A percentile compares a stretch with the other conserved stretches of the same genome.
Conservation (phyloP, 129 eudicot species). For the Ambrosia artemisiifolia region DNA sequence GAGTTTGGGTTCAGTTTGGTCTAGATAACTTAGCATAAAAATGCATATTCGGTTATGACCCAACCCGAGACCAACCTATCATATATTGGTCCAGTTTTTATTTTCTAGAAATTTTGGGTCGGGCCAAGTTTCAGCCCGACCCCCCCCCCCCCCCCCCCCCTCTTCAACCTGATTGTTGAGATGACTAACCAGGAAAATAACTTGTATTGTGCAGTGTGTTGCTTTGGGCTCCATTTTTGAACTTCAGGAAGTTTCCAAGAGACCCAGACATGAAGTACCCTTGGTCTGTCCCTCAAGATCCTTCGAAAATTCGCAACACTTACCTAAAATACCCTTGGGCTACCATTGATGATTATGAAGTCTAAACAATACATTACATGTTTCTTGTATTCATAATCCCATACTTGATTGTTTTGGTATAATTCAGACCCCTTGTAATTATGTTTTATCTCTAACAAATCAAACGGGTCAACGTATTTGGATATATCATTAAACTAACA, state of each 20-base stretch:
- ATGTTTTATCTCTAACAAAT: neutral
- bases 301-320: constrained; percentile 46
- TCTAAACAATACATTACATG: constrained; percentile 10
- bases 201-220: constrained; percentile 43
- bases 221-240: constrained; percentile 93
- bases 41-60: too few relatives aligned
- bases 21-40: too few relatives aligned
- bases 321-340: constrained; percentile 81
- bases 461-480: neutral
- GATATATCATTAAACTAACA: neutral
- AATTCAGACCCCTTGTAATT: neutral
- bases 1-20: too few relatives aligned
- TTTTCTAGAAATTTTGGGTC: too few relatives aligned
- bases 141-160: too few relatives aligned
- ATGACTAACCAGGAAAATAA: neutral
- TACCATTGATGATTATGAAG: constrained; percentile 79
- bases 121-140: too few relatives aligned
- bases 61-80: too few relatives aligned
- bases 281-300: constrained; percentile 75
- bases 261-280: constrained; percentile 82
- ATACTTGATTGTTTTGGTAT: neutral
- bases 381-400: neutral
- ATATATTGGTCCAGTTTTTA: too few relatives aligned
- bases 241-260: constrained; percentile 87
- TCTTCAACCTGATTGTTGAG: neutral